Evolutionary conservation across 225 moss, liverwort and hornwort genomes (phyloP).

Genomic region (Marchantia polymorpha): DNA sequence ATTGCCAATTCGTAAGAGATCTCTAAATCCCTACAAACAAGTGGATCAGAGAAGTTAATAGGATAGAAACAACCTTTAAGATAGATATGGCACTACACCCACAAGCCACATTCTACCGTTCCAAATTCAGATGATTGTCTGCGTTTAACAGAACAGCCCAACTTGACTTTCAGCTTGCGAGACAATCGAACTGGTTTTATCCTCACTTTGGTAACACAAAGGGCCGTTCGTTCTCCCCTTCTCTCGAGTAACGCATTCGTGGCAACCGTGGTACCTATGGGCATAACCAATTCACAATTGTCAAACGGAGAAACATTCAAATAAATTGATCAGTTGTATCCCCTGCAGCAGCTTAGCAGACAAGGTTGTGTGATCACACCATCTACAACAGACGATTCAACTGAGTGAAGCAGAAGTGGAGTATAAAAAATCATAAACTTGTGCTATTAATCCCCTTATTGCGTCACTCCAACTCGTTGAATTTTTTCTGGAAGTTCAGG

Average conservation of each 20-base stretch:
- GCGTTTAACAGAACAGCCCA: not conserved
- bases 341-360: not conserved
- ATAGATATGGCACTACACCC: not conserved
- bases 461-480: too few relatives aligned
- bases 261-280: slow-evolving; percentile 83
- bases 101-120: not conserved
- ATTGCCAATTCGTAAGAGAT: slow-evolving; percentile 89
- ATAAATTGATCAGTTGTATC: not conserved
- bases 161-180: not conserved
- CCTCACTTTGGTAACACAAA: slow-evolving; percentile 70
- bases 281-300: slow-evolving; percentile 15
- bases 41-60: not conserved
- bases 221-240: slow-evolving; percentile 88
- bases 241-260: slow-evolving; percentile 94
- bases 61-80: not conserved
- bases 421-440: too few relatives aligned
- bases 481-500: not conserved
- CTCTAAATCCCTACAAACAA: slow-evolving; percentile 64
- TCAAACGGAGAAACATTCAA: not conserved
- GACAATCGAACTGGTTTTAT: not conserved
- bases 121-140: not conserved
- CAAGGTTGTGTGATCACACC: not conserved
- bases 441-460: too few relatives aligned
- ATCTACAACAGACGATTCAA: too few relatives aligned
- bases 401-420: too few relatives aligned